A percentile compares a stretch with the other conserved stretches of the same genome.
These are phyloP conservation scores for Vigna trinervia DNA, from an alignment of 306 rosid species.

Conservation along the genomic window DNA sequence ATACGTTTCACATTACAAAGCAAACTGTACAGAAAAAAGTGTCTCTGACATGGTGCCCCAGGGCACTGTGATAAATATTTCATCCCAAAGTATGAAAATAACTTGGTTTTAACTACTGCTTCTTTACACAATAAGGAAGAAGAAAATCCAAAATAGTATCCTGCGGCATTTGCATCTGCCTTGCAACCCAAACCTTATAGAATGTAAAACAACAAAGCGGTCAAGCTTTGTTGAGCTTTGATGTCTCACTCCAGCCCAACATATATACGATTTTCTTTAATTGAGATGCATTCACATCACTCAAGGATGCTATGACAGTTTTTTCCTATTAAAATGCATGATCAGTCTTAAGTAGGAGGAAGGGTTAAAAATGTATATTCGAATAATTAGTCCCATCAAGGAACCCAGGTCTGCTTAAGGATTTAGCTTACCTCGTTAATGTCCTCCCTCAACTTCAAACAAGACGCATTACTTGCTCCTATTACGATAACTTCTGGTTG, in stretches of 20 bases:
- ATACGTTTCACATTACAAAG: not conserved
- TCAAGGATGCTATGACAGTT: conserved; percentile 6
- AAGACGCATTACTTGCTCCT: conserved; percentile 54
- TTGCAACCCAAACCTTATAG: conserved; percentile 6
- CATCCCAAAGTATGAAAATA: conserved; percentile 4
- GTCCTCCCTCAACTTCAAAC: conserved; percentile 56
- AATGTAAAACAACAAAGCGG: not conserved
- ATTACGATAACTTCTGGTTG: conserved; percentile 51
- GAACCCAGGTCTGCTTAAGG: not conserved
- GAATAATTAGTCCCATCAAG: conserved; percentile 4
- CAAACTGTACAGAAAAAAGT: too few species aligned
- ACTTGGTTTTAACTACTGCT: not conserved
- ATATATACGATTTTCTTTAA: conserved; percentile 3
- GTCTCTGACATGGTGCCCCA: too few species aligned
- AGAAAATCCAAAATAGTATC: conserved; percentile 9
- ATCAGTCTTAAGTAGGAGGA: not conserved
- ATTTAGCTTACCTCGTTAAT: conserved; percentile 51
- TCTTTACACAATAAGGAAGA: not conserved
- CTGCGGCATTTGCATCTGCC: not conserved
- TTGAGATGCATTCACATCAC: conserved; percentile 12
- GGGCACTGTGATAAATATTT: conserved; percentile 8
- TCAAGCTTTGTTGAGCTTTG: not conserved
- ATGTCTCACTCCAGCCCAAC: conserved; percentile 21
- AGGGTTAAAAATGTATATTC: not conserved
- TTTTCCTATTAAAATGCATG: conserved; percentile 2